Evolutionary conservation across 176 grass and related monocot species (phyloP).

Genomic region (Elymus sibiricus): DNA sequence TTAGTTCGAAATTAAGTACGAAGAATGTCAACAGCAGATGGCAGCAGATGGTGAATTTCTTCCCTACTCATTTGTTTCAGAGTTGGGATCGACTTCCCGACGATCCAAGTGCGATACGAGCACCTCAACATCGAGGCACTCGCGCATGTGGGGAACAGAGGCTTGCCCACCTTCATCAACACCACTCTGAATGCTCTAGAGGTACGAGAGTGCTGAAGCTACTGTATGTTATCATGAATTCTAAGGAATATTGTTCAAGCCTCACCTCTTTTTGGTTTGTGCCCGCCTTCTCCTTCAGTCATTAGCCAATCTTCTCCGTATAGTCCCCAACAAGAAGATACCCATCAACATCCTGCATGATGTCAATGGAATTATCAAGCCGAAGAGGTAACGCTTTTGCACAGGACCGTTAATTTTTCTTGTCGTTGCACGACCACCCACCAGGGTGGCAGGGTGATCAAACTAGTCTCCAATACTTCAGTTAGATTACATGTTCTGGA

Average conservation of each 20-base stretch:
- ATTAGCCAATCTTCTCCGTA: constrained; percentile 33
- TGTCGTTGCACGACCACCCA: too few relatives aligned
- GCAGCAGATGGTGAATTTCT: neutral
- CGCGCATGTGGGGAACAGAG: constrained; percentile 48
- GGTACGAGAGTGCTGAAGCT: neutral
- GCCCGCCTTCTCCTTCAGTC: constrained; percentile 9
- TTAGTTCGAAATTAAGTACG: neutral
- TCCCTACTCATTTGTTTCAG: constrained; percentile 8
- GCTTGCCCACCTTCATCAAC: constrained; percentile 58
- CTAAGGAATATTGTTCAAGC: neutral
- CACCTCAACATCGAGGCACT: constrained; percentile 52
- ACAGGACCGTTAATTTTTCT: too few relatives aligned
- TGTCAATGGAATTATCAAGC: constrained; percentile 65
- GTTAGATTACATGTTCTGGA: too few relatives aligned
- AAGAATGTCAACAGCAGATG: neutral
- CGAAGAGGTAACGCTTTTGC: constrained; percentile 34
- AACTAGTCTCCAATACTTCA: too few relatives aligned
- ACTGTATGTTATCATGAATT: neutral
- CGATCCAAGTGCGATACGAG: constrained; percentile 55
- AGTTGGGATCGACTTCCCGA: constrained; percentile 55
- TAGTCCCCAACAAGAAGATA: constrained; percentile 52
- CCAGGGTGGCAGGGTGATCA: too few relatives aligned
- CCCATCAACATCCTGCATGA: constrained; percentile 52
- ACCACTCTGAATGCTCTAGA: constrained; percentile 46
- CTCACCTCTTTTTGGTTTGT: neutral